Evolutionary conservation across 257 asterid species (phyloP), one percentile per base, ranked within the genome.

Genomic region (Agastache rugosa): DNA sequence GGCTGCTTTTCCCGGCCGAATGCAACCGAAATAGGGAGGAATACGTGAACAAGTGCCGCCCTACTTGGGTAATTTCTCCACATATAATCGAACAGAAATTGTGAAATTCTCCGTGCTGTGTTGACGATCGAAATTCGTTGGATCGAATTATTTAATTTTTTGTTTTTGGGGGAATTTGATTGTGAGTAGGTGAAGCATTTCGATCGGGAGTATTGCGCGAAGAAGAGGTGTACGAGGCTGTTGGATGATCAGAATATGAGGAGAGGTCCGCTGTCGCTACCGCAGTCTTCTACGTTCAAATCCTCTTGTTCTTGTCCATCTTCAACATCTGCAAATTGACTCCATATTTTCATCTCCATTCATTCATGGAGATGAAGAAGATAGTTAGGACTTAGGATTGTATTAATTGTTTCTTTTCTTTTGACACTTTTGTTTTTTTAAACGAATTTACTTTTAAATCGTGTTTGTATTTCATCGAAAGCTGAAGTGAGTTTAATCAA

Each of bases 201-300:
- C 72, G 98, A 94, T 76, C 80, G 97, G 91, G 95, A 88, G 78
- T 88, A 91, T 77, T 94, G 98, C 79, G 88, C 83, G 39, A 90
- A 90, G 81, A 94, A 85, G 90, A 87, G 88, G 78, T 86, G 81
- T 72, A 86, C 85, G 61, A 86, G 98, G 89, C 93, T 88, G 63
- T 81, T 94, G 95, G 98, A 92, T 75, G 98, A 94, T 76, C 81
- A 71, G 19, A 93, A 90, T 53, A 78, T 88, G 39, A 87, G 97
- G 87, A 87, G 96, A 92, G 97, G 99, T 88, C 95, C 92, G 85
- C 82, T 92, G 93, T 77, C 84, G 35, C 97, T 93, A 79, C 97
- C 97, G 58, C 94, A 81, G 84, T 83, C 86, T 82, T 85, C 63
- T 68, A 80, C 96, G 29, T 89, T 91, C 77, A 84, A 84, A 39